These are phyloP conservation scores for Fusarium multiceps DNA, from an alignment of 2,329 filamentous ascomycete species.

Conservation along the genomic window DNA sequence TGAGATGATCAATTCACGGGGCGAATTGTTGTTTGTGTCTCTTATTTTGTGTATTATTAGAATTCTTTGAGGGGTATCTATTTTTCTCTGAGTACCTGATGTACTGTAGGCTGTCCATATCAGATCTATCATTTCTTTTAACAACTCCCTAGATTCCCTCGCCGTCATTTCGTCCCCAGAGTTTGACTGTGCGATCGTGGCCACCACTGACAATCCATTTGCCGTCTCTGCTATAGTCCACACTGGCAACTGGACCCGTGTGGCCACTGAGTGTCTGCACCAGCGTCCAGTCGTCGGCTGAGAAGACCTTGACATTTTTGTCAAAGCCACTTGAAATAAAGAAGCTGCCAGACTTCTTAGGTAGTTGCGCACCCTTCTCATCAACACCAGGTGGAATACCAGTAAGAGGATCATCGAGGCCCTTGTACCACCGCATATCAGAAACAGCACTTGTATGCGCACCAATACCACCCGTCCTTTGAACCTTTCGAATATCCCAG, in stretches of 20 bases:
- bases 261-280: constrained; percentile 90
- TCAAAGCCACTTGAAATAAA: constrained; percentile 93
- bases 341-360: constrained; percentile 91
- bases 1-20: background rate
- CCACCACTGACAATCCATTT: constrained; percentile 95
- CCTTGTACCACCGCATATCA: constrained; percentile 94
- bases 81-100: constrained; percentile 31
- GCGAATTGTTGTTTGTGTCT: background rate
- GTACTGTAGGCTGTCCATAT: constrained; percentile 31
- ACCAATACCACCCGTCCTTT: constrained; percentile 84
- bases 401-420: constrained; percentile 77
- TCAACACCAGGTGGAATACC: constrained; percentile 70
- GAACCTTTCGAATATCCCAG: constrained; percentile 94
- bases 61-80: constrained; percentile 43
- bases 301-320: constrained; percentile 94
- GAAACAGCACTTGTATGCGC: constrained; percentile 93
- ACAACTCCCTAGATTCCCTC: constrained; percentile 58
- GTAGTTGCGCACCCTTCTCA: constrained; percentile 73
- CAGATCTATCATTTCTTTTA: constrained; percentile 12
- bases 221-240: constrained; percentile 86
- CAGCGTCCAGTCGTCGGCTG: constrained; percentile 93
- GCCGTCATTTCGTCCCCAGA: constrained; percentile 90
- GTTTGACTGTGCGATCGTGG: constrained; percentile 93
- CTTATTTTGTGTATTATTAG: constrained; percentile 11
- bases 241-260: constrained; percentile 89